Conservation (phyloP, 106 monocot species). For the Allium sativum region DNA sequence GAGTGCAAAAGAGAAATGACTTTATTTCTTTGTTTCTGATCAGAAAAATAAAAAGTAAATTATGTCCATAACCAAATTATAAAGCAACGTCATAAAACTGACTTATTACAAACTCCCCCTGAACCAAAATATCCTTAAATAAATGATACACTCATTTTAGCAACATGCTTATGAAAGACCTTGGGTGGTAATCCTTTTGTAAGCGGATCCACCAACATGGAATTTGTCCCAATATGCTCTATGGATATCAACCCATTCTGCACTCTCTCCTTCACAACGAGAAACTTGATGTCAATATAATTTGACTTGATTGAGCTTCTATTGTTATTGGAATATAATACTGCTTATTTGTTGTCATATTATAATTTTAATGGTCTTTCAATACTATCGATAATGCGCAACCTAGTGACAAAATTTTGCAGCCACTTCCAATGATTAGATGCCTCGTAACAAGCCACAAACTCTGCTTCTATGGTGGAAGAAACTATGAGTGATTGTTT, state of each 20-base stretch:
- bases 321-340: slow-evolving; percentile 17
- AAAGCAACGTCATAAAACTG: too few relatives aligned
- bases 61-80: too few relatives aligned
- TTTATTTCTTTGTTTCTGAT: too few relatives aligned
- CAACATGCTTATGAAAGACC: too few relatives aligned
- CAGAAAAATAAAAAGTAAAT: too few relatives aligned
- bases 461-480: slow-evolving; percentile 1
- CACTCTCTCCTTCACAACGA: slow-evolving; percentile 17
- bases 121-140: too few relatives aligned
- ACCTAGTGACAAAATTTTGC: slow-evolving; percentile 8
- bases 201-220: too few relatives aligned
- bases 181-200: too few relatives aligned
- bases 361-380: slow-evolving; percentile 20
- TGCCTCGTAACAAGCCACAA: slow-evolving; percentile 8
- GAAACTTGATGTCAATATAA: slow-evolving; percentile 20
- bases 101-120: too few relatives aligned
- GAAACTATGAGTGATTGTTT: neutral
- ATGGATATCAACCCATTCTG: slow-evolving; percentile 5
- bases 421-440: slow-evolving; percentile 4
- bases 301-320: slow-evolving; percentile 15
- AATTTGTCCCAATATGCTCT: slow-evolving; percentile 7
- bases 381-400: slow-evolving; percentile 3
- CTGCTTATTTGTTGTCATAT: slow-evolving; percentile 18
- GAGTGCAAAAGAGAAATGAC: too few relatives aligned
- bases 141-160: too few relatives aligned